These are phyloP conservation scores for Fusarium sublunatum DNA, from an alignment of 2,329 filamentous ascomycete species.

Conservation along the genomic window DNA sequence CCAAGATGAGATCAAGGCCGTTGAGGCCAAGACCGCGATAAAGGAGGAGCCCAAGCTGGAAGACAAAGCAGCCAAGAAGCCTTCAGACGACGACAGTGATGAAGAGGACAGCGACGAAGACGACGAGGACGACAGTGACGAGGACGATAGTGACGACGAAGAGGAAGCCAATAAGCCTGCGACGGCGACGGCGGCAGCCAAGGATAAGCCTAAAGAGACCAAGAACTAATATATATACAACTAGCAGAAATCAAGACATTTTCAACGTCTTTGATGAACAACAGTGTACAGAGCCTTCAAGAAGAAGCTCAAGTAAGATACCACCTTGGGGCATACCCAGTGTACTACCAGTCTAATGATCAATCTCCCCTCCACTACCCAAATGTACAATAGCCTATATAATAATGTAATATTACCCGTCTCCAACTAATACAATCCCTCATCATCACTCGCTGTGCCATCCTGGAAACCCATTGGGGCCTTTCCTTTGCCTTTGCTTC, in stretches of 20 bases:
- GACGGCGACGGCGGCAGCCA: conserved; percentile 7
- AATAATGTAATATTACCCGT: conserved; percentile 7
- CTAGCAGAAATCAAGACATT: conserved; percentile 18
- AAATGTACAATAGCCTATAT: conserved; percentile 33
- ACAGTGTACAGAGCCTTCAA: conserved; percentile 26
- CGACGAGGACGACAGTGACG: conserved; percentile 33
- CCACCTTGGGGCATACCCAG: conserved; percentile 35
- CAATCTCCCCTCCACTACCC: conserved; percentile 19
- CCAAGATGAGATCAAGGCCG: conserved; percentile 53
- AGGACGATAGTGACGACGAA: conserved; percentile 30
- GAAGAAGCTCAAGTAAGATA: conserved; percentile 29
- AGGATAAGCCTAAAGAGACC: conserved; percentile 29
- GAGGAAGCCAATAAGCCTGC: conserved; percentile 30
- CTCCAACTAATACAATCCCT: conserved; percentile 62
- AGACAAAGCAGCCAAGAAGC: conserved; percentile 49
- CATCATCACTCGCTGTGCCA: conserved; percentile 67
- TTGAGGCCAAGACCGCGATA: conserved; percentile 52
- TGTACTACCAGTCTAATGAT: conserved; percentile 23
- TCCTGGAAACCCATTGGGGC: conserved; percentile 63
- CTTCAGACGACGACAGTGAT: conserved; percentile 41
- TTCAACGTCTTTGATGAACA: conserved; percentile 13
- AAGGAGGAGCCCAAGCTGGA: conserved; percentile 55
- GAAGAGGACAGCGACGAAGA: conserved; percentile 39
- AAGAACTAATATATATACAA: conserved; percentile 24
- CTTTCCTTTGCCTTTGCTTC: conserved; percentile 67